A percentile compares a stretch with the other conserved stretches of the same genome.
Evolutionary conservation across 345 rosid genomes (phyloP).

Genomic region (Salix exigua): DNA sequence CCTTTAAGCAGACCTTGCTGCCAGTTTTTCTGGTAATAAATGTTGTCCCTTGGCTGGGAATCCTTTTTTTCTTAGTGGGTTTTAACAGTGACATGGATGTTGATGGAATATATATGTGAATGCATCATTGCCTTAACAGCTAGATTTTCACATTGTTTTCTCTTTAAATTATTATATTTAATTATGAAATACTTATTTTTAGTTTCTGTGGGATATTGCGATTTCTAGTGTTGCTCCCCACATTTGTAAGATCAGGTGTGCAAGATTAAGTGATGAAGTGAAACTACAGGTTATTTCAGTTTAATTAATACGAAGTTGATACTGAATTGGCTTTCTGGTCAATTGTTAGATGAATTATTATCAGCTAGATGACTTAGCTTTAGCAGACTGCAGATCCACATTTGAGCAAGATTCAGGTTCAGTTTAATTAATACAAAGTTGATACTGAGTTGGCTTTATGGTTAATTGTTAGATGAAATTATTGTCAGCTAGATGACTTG

Average conservation of each 20-base stretch:
- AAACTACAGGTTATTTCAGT: conserved; percentile 21
- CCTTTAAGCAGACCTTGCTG: conserved; percentile 66
- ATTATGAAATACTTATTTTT: neutral
- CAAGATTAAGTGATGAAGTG: conserved; percentile 10
- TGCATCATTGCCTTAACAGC: neutral
- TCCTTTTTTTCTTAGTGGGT: conserved; percentile 1
- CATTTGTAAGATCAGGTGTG: conserved; percentile 1
- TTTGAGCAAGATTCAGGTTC: conserved; percentile 11
- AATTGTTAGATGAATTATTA: conserved; percentile 57
- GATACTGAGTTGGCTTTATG: conserved; percentile 48
- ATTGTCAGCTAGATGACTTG: conserved; percentile 59
- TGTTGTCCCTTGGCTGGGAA: conserved; percentile 43
- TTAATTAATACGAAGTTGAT: conserved; percentile 23
- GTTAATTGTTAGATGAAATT: conserved; percentile 59
- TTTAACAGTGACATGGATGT: conserved; percentile 15
- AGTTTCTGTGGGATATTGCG: conserved; percentile 10
- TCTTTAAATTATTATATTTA: neutral
- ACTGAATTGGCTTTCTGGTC: conserved; percentile 53
- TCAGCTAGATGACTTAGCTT: conserved; percentile 61
- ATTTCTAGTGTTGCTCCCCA: neutral
- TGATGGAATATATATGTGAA: neutral
- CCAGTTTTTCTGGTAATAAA: conserved; percentile 74
- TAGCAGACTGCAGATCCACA: conserved; percentile 50
- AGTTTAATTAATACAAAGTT: conserved; percentile 21
- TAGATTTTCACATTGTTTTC: neutral